Percentiles rank a stretch among this genome's conserved stretches.
phyloP scores from a whole-genome alignment of 2,329 filamentous ascomycete genomes.

The Phialocephala subalpina region DNA sequence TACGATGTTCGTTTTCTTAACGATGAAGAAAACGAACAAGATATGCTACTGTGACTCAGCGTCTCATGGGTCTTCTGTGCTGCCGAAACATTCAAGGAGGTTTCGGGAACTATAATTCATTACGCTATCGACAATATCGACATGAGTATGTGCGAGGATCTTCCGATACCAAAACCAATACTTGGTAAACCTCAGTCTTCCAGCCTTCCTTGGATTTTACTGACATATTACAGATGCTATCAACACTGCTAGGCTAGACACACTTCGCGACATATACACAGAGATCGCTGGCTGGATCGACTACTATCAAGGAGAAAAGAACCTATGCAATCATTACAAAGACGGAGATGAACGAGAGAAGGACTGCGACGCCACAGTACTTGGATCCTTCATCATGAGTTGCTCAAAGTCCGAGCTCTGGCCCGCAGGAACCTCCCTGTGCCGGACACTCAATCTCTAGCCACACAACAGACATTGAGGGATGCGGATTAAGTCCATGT shows the following conservation, averaged over 20 bases:
- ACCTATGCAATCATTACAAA: too few relatives aligned
- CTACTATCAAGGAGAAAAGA: neutral
- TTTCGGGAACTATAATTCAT: neutral
- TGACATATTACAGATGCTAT: too few relatives aligned
- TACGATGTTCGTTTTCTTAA: too few relatives aligned
- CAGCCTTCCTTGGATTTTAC: too few relatives aligned
- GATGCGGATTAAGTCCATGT: neutral
- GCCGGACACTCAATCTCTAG: neutral
- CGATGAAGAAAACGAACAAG: neutral
- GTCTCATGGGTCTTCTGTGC: neutral
- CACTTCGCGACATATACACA: neutral
- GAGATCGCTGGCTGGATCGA: neutral
- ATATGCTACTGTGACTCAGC: neutral
- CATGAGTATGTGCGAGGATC: neutral
- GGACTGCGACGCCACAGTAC: neutral
- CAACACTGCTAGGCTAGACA: neutral
- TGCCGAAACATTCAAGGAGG: neutral
- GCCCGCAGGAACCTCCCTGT: neutral
- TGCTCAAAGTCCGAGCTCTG: neutral
- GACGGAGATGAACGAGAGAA: neutral
- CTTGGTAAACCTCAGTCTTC: too few relatives aligned
- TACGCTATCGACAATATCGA: neutral
- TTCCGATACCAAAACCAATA: neutral
- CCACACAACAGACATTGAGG: neutral
- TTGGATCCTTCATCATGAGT: neutral